phyloP scores from a whole-genome alignment of 805 yeast species.

The Wickerhamomyces bovis region DNA sequence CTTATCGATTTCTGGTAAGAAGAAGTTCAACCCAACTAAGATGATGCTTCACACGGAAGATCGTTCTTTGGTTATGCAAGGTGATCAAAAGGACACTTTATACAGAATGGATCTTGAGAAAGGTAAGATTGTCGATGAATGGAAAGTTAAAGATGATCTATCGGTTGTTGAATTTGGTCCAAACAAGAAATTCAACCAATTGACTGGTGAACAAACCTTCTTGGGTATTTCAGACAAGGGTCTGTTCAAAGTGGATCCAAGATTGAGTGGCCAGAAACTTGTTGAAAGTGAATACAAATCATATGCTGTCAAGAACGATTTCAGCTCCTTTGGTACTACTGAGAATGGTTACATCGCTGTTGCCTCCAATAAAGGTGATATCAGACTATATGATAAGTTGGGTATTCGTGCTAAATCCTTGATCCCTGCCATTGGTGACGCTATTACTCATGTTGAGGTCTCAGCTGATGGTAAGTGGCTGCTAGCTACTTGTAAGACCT shows the following conservation, averaged over 20 bases:
- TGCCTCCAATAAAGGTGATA: constrained; percentile 69
- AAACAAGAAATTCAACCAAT: constrained; percentile 64
- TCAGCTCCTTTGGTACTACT: constrained; percentile 46
- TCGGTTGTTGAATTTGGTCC: constrained; percentile 61
- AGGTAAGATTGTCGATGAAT: constrained; percentile 83
- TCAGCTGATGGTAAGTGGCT: constrained; percentile 80
- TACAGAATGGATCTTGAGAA: constrained; percentile 74
- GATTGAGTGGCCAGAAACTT: constrained; percentile 52
- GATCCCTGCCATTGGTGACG: constrained; percentile 79
- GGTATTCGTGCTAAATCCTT: constrained; percentile 75
- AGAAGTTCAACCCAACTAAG: constrained; percentile 47
- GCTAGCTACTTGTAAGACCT: constrained; percentile 71
- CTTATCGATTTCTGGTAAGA: constrained; percentile 46
- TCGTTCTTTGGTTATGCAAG: constrained; percentile 59
- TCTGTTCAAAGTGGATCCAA: constrained; percentile 75
- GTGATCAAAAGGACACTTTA: constrained; percentile 40
- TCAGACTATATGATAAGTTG: constrained; percentile 63
- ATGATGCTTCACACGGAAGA: constrained; percentile 79
- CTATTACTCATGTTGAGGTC: constrained; percentile 58
- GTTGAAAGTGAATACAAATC: constrained; percentile 50
- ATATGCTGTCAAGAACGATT: constrained; percentile 39
- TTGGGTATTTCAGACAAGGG: constrained; percentile 62
- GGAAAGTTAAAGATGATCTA: constrained; percentile 49
- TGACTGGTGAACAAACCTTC: constrained; percentile 68
- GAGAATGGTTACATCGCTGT: constrained; percentile 70